Evolutionary conservation across 352 stramenopile species (phyloP).

Genomic region (Thalassiosira exigua): DNA sequence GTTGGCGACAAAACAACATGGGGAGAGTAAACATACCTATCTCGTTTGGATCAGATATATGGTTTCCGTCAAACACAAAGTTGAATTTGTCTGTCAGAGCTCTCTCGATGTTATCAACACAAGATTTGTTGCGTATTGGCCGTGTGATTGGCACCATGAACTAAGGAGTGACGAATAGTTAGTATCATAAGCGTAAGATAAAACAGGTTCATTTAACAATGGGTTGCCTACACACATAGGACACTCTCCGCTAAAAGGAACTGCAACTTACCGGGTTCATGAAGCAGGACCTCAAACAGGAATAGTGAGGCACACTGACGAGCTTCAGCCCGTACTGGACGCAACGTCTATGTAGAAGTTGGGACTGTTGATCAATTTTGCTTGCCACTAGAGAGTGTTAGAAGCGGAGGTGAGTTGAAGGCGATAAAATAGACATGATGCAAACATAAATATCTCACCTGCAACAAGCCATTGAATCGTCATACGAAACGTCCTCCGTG

Average conservation of each 20-base stretch:
- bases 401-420: no score
- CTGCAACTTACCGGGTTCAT: slow-evolving; percentile 72
- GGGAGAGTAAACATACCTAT: no score
- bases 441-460: no score
- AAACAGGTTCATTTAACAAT: no score
- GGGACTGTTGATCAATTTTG: slow-evolving; percentile 83
- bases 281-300: slow-evolving; percentile 71
- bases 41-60: slow-evolving; percentile 74
- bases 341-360: slow-evolving; percentile 77
- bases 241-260: no score
- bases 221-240: no score
- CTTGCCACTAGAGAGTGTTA: no score
- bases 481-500: slow-evolving; percentile 78
- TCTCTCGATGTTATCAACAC: slow-evolving; percentile 62
- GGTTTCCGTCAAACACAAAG: slow-evolving; percentile 82
- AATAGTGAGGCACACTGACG: slow-evolving; percentile 71
- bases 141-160: slow-evolving; percentile 73
- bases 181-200: no score
- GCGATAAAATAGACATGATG: no score
- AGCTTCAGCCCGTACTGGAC: slow-evolving; percentile 81
- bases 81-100: slow-evolving; percentile 63
- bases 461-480: slow-evolving; percentile 86
- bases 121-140: slow-evolving; percentile 57
- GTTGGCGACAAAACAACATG: no score
- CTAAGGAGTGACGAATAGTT: no score